phyloP scores from a whole-genome alignment of 2,329 filamentous ascomycete species.

The Pleoardoris graminearum region DNA sequence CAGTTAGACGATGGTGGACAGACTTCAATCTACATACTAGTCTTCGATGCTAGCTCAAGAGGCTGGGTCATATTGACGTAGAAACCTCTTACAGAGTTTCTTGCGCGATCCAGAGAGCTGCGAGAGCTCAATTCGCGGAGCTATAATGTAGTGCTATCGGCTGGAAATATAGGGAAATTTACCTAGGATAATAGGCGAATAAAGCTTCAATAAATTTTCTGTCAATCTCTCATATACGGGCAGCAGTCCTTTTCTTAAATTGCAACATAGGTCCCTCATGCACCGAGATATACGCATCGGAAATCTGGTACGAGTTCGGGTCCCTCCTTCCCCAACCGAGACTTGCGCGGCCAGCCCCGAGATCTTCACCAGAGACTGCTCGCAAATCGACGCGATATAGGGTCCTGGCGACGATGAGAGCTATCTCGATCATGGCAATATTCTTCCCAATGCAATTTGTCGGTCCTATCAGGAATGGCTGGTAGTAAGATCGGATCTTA shows the following conservation, averaged over 20 bases:
- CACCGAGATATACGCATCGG: slow-evolving; percentile 17
- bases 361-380: slow-evolving; percentile 1
- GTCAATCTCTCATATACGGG: too few species aligned
- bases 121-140: too few species aligned
- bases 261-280: slow-evolving; percentile 32
- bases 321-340: slow-evolving; percentile 13
- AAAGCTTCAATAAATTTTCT: too few species aligned
- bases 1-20: too few species aligned
- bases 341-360: neutral
- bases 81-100: too few species aligned
- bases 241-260: slow-evolving; percentile 13
- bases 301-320: slow-evolving; percentile 7
- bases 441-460: slow-evolving; percentile 29
- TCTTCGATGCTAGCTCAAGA: too few species aligned
- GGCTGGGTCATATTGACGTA: too few species aligned
- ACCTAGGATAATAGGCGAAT: too few species aligned
- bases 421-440: slow-evolving; percentile 23
- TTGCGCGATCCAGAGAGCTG: too few species aligned
- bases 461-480: slow-evolving; percentile 25
- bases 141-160: too few species aligned
- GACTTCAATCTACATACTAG: too few species aligned
- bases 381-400: slow-evolving; percentile 20
- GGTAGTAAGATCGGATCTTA: slow-evolving; percentile 8
- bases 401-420: slow-evolving; percentile 18
- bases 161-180: too few species aligned